Evolutionary conservation across 768 basidiomycete species (phyloP).

Genomic region (Coprinopsis strossmayeri): DNA sequence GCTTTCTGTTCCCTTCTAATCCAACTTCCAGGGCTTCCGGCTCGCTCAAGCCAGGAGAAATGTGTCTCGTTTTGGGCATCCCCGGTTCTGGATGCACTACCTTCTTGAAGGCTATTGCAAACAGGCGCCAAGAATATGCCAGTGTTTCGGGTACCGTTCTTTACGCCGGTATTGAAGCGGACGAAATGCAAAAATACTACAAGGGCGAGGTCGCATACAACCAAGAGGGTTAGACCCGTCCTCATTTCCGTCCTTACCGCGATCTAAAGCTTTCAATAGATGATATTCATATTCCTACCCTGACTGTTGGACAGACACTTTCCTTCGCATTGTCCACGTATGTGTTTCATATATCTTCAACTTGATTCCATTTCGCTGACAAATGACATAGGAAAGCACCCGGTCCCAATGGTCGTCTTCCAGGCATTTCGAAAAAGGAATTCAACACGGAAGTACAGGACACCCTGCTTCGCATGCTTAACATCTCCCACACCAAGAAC

Average conservation of each 20-base stretch:
- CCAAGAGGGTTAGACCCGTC: slow-evolving; percentile 47
- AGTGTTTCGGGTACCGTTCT: slow-evolving; percentile 64
- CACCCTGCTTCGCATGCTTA: slow-evolving; percentile 69
- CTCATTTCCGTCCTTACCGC: neutral
- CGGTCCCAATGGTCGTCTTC: slow-evolving; percentile 66
- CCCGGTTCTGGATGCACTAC: slow-evolving; percentile 84
- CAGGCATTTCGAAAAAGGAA: slow-evolving; percentile 53
- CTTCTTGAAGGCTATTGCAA: slow-evolving; percentile 80
- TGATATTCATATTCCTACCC: slow-evolving; percentile 76
- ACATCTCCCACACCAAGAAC: slow-evolving; percentile 70
- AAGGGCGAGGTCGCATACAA: slow-evolving; percentile 79
- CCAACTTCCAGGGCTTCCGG: slow-evolving; percentile 46
- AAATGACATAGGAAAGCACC: slow-evolving; percentile 48
- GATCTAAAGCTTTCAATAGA: slow-evolving; percentile 30
- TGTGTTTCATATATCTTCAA: slow-evolving; percentile 12
- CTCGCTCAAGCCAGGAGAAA: slow-evolving; percentile 71
- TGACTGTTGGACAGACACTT: slow-evolving; percentile 77
- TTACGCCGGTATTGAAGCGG: slow-evolving; percentile 74
- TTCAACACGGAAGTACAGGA: slow-evolving; percentile 53
- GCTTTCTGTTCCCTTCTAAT: neutral
- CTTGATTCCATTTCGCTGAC: neutral
- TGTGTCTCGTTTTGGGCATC: slow-evolving; percentile 81
- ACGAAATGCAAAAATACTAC: slow-evolving; percentile 71
- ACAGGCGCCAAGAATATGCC: slow-evolving; percentile 61
- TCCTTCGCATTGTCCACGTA: slow-evolving; percentile 60